A percentile compares a stretch with the other conserved stretches of the same genome.
These are phyloP conservation scores for Diaporthe vexans DNA, from an alignment of 2,329 filamentous ascomycete species.

Conservation along the genomic window DNA sequence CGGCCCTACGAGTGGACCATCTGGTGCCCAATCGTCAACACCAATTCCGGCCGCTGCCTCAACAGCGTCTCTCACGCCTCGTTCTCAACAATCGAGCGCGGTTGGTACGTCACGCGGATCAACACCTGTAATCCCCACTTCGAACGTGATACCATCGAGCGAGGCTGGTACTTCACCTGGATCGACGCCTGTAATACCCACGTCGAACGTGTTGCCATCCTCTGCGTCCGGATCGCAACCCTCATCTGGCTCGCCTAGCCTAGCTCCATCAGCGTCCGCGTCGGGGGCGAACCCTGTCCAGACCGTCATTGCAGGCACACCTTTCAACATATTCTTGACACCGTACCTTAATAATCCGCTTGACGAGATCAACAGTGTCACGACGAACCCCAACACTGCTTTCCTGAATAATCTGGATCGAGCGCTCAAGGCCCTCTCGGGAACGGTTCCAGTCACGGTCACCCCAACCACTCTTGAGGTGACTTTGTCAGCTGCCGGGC, in stretches of 20 bases:
- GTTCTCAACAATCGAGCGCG: background rate
- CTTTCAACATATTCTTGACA: background rate
- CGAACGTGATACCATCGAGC: background rate
- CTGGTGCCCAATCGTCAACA: background rate
- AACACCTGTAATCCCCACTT: background rate
- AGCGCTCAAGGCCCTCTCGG: background rate
- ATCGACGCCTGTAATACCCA: background rate
- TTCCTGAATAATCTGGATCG: background rate
- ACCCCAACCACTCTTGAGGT: background rate
- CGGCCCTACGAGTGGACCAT: background rate
- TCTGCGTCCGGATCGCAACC: background rate
- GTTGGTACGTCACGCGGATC: background rate
- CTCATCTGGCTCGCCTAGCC: background rate
- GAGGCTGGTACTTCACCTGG: background rate
- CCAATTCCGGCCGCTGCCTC: background rate
- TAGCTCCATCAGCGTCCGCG: background rate
- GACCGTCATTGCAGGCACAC: constrained; percentile 3
- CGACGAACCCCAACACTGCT: background rate
- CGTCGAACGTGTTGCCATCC: background rate
- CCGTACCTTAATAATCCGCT: constrained; percentile 4
- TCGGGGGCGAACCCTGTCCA: background rate
- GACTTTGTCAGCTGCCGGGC: background rate
- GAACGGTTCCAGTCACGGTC: background rate
- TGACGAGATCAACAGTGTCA: background rate
- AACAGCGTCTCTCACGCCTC: background rate